Base-by-base conservation (phyloP, 768 basidiomycete genomes). In the Amanita thiersii region DNA sequence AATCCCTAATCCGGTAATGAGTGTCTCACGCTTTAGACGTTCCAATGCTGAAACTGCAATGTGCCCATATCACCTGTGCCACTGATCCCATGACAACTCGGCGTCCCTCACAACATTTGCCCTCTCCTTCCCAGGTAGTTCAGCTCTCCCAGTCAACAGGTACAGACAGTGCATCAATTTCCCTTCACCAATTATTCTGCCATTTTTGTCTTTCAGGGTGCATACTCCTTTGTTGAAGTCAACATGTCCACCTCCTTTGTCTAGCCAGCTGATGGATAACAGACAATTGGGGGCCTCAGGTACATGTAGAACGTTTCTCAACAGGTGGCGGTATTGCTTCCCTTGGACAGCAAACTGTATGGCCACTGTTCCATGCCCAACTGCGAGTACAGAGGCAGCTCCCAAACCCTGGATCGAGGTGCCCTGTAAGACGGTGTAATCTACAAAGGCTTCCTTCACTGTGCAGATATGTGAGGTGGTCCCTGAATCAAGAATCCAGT, bases 21-120 rank as follows among this genome's bases (percentile, higher is more conserved):
- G 3, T 5, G 24, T 26, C 7, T 17, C n/a, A 2, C 15, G 9
- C 3, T 15, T 43, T 44, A 36, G 39, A 29, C 44, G 44, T 52
- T 21, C 37, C n/a, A 26, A 32, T 39, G 23, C 49, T 15, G 24
- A 40, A 37, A 20, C 9, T 3, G 5, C 25, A 17, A 31, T 19
- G 15, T 37, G 43, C 10, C 36, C 23, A 20, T 12, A 37, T 3
- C 28, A 10, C 3, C 8, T 15, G 14, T 37, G 43, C 30, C 20
- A 29, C 46, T 25, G 8, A 9, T 12, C 18, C 48, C 35, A 43
- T 24, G 45, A 15, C 14, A 32, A 15, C 26, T 14, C 12, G 9
- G 8, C 31, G 5, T 29, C 10, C 40, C 40, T 14, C 12, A 14
- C 40, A 41, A 29, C 15, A 37, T 9, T 14, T 12, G 18, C 9